Evolutionary conservation across 2,329 filamentous ascomycete species (phyloP).

Genomic region (Ambrosiella cleistominuta): DNA sequence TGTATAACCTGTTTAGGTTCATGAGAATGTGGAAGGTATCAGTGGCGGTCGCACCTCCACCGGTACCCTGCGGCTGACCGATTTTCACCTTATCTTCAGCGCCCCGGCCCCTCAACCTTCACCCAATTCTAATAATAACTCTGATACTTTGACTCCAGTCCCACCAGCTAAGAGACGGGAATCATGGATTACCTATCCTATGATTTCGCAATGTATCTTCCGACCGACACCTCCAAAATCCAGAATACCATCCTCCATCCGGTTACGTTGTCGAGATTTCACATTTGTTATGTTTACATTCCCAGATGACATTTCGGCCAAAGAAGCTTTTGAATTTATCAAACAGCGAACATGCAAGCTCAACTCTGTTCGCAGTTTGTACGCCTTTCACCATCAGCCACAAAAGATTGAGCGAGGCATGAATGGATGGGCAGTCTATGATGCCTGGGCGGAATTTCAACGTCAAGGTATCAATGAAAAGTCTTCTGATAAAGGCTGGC

Average conservation of each 20-base stretch:
- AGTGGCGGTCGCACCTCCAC: constrained; percentile 38
- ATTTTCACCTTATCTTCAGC: constrained; percentile 42
- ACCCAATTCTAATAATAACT: constrained; percentile 14
- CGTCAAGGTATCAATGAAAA: constrained; percentile 77
- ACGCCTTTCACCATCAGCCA: constrained; percentile 75
- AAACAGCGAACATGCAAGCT: constrained; percentile 64
- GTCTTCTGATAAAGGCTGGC: constrained; percentile 63
- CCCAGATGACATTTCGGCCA: constrained; percentile 50
- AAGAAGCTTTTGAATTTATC: constrained; percentile 77
- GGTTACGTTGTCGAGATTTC: constrained; percentile 82
- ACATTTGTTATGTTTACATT: constrained; percentile 89
- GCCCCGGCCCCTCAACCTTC: constrained; percentile 23
- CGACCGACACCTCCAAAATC: constrained; percentile 54
- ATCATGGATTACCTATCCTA: constrained; percentile 87
- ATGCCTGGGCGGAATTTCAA: constrained; percentile 68
- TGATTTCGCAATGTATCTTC: constrained; percentile 66
- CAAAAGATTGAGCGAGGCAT: constrained; percentile 54
- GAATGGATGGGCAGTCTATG: constrained; percentile 71
- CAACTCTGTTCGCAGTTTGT: constrained; percentile 69
- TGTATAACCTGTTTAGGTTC: constrained; percentile 20
- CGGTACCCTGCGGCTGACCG: constrained; percentile 42
- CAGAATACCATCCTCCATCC: constrained; percentile 61
- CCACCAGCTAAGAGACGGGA: constrained; percentile 33
- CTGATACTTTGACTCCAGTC: constrained; percentile 11
- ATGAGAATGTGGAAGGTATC: constrained; percentile 43